Conservation (phyloP, 371 early-diverging fungal genomes). For the Mortierella sp. region DNA sequence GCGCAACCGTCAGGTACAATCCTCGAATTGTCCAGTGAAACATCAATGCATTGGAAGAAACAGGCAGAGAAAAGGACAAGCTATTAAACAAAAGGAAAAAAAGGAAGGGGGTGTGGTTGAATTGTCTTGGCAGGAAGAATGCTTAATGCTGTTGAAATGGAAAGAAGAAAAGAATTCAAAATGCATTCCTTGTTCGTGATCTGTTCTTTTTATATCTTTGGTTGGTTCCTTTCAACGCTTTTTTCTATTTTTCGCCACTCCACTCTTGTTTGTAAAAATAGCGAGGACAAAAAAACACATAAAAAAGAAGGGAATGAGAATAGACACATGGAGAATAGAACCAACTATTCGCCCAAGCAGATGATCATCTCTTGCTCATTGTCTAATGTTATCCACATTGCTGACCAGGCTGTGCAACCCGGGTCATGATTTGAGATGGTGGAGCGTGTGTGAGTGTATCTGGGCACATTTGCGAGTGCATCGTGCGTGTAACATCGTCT, state of each 20-base stretch:
- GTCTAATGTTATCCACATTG: no score
- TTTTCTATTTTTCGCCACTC: slow-evolving; percentile 28
- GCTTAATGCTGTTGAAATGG: not conserved
- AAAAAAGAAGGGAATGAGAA: not conserved
- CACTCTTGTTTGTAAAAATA: slow-evolving; percentile 27
- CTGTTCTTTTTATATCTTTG: slow-evolving; percentile 40
- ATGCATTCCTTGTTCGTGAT: not conserved
- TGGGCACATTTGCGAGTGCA: no score
- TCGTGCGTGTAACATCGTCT: not conserved
- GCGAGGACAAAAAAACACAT: slow-evolving; percentile 3
- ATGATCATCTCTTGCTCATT: not conserved
- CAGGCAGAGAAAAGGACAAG: no score
- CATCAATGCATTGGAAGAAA: no score
- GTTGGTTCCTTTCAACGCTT: slow-evolving; percentile 3
- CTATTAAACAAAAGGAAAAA: no score
- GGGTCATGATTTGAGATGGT: no score
- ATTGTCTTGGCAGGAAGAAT: no score
- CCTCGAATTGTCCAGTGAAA: slow-evolving; percentile 2
- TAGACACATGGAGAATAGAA: slow-evolving; percentile 1
- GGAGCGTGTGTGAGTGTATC: no score
- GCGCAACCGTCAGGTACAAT: slow-evolving; percentile 88
- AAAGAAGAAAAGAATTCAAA: not conserved
- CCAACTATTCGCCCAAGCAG: no score
- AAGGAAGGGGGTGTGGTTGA: no score
- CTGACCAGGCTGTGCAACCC: no score